phyloP scores from a whole-genome alignment of 2,329 filamentous ascomycete species.

The Chalara sp. region DNA sequence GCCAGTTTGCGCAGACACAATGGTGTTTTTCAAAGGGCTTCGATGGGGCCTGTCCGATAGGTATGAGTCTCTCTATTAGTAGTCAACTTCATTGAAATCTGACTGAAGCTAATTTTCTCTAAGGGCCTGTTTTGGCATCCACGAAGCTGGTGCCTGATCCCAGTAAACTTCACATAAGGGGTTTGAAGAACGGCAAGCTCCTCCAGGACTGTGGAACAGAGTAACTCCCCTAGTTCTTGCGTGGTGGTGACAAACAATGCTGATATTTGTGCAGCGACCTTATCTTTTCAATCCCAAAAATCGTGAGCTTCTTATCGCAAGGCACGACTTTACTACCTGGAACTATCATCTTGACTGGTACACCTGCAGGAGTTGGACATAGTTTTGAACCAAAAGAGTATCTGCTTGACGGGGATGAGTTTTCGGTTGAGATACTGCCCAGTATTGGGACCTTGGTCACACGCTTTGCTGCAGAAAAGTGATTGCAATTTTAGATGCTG shows the following conservation, averaged over 20 bases:
- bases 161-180: constrained; percentile 31
- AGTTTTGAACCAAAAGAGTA: constrained; percentile 28
- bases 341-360: constrained; percentile 36
- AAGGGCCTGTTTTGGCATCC: constrained; percentile 40
- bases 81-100: not conserved
- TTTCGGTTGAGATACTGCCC: constrained; percentile 37
- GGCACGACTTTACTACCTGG: constrained; percentile 35
- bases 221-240: constrained; percentile 19
- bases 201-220: constrained; percentile 35
- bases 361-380: constrained; percentile 28
- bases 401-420: constrained; percentile 35
- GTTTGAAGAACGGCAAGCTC: constrained; percentile 39
- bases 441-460: constrained; percentile 39
- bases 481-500: not conserved
- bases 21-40: constrained; percentile 46
- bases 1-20: constrained; percentile 41
- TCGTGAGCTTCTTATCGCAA: constrained; percentile 29
- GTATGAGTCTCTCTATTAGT: constrained; percentile 17
- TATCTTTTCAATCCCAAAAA: constrained; percentile 37
- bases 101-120: not conserved
- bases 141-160: constrained; percentile 33
- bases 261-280: constrained; percentile 27
- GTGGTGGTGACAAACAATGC: not conserved
- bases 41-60: constrained; percentile 41
- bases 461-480: constrained; percentile 22